Evolutionary conservation across 1,284 basidiomycete genomes (phyloP).

Genomic region (Apiotrichum sp.): DNA sequence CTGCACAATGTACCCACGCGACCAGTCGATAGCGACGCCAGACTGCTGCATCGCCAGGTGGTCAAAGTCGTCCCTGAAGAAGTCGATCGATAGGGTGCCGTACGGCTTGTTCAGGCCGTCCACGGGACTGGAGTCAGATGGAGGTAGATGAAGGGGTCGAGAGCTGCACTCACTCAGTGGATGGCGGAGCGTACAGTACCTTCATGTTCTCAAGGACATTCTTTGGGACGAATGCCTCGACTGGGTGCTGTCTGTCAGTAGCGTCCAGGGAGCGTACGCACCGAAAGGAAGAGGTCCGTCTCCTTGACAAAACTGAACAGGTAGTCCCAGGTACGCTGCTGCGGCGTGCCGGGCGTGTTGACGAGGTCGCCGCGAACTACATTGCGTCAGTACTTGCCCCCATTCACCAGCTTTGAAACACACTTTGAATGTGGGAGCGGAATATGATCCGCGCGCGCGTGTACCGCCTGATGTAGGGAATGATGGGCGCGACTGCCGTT

Average conservation of each 20-base stretch:
- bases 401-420: conserved; percentile 27
- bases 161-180: conserved; percentile 32
- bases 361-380: conserved; percentile 38
- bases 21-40: conserved; percentile 61
- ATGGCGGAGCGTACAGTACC: conserved; percentile 44
- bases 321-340: conserved; percentile 82
- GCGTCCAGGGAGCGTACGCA: conserved; percentile 34
- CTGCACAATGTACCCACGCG: conserved; percentile 73
- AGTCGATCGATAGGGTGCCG: conserved; percentile 30
- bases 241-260: conserved; percentile 56
- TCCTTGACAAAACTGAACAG: conserved; percentile 80
- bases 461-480: conserved; percentile 74
- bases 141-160: neutral
- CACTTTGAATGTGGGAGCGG: conserved; percentile 84
- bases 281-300: conserved; percentile 75
- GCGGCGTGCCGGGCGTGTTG: conserved; percentile 55
- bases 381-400: neutral
- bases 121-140: conserved; percentile 53
- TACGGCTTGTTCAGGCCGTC: conserved; percentile 74
- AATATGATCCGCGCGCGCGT: conserved; percentile 76
- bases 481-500: conserved; percentile 56
- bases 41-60: conserved; percentile 32
- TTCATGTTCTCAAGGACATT: conserved; percentile 57
- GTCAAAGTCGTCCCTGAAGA: conserved; percentile 39
- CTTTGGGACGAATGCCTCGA: conserved; percentile 78